Conservation (phyloP, 441 rosid genomes). For the Codiaeum variegatum region DNA sequence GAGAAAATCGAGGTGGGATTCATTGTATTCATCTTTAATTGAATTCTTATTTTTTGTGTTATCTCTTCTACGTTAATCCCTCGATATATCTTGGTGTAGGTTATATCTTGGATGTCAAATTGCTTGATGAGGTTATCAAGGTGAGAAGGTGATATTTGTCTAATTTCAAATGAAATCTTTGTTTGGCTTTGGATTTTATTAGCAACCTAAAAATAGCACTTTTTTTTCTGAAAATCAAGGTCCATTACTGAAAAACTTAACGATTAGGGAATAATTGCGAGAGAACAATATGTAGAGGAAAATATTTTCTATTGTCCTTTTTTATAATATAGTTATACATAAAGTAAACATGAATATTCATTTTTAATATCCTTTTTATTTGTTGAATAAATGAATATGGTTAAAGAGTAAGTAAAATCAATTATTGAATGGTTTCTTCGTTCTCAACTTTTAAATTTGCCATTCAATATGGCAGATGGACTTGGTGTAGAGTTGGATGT, state of each 20-base stretch:
- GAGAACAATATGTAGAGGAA: not conserved
- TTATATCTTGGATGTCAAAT: slow-evolving; percentile 67
- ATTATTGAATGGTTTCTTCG: not conserved
- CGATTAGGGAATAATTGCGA: not conserved
- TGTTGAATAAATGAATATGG: not conserved
- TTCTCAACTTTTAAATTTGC: not conserved
- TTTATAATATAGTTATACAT: not conserved
- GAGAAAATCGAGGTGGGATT: slow-evolving; percentile 64
- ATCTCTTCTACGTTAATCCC: slow-evolving; percentile 22
- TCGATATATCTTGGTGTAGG: slow-evolving; percentile 39
- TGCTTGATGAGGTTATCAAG: slow-evolving; percentile 88
- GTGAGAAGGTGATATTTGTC: slow-evolving; percentile 26
- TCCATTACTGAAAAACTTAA: not conserved
- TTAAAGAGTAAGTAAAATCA: not conserved
- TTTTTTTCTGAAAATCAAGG: slow-evolving; percentile 1
- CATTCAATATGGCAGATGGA: no score
- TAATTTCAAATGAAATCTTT: not conserved
- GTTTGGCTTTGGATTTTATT: not conserved
- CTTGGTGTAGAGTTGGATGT: no score
- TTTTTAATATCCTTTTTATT: not conserved
- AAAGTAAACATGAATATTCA: not conserved
- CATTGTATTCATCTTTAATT: slow-evolving; percentile 18
- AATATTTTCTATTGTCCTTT: not conserved
- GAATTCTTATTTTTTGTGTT: not conserved
- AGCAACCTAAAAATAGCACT: not conserved